Conservation (phyloP, 352 stramenopile species). For the Plasmopara muralis region DNA sequence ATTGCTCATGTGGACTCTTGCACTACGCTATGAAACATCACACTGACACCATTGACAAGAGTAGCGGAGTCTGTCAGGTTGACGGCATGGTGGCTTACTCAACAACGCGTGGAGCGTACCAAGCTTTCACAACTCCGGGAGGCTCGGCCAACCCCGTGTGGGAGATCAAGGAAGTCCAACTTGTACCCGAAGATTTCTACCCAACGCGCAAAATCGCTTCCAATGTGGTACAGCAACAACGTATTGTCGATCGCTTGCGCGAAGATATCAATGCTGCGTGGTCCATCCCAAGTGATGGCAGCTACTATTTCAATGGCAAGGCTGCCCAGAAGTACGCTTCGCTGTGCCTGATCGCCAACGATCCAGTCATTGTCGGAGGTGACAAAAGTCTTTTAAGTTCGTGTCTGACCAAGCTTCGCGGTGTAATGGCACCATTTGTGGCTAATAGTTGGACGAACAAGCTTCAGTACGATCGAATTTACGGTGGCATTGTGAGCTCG, state of each 20-base stretch:
- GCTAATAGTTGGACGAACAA: slow-evolving; percentile 25
- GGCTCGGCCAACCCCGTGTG: slow-evolving; percentile 22
- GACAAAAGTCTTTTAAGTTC: slow-evolving; percentile 36
- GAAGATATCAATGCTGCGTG: slow-evolving; percentile 37
- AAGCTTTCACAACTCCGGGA: slow-evolving; percentile 31
- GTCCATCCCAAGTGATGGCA: slow-evolving; percentile 37
- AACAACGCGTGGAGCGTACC: slow-evolving; percentile 44
- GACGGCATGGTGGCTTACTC: slow-evolving; percentile 37
- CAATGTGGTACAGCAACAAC: slow-evolving; percentile 27
- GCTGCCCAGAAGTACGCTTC: slow-evolving; percentile 72
- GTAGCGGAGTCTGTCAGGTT: slow-evolving; percentile 20
- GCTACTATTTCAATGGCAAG: slow-evolving; percentile 77
- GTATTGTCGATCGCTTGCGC: slow-evolving; percentile 35
- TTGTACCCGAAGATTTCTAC: slow-evolving; percentile 41
- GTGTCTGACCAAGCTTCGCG: slow-evolving; percentile 50
- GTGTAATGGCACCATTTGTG: slow-evolving; percentile 46
- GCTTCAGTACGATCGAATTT: slow-evolving; percentile 13
- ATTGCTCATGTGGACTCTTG: slow-evolving; percentile 45
- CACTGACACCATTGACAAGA: slow-evolving; percentile 33
- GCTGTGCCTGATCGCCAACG: slow-evolving; percentile 52
- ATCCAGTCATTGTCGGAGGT: slow-evolving; percentile 32
- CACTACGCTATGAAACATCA: slow-evolving; percentile 61
- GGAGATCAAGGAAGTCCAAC: slow-evolving; percentile 40
- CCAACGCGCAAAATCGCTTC: slow-evolving; percentile 29
- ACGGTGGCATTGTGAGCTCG: slow-evolving; percentile 43